These are phyloP conservation scores for Urtica urens DNA, from an alignment of 306 rosid genomes.

Conservation along the genomic window DNA sequence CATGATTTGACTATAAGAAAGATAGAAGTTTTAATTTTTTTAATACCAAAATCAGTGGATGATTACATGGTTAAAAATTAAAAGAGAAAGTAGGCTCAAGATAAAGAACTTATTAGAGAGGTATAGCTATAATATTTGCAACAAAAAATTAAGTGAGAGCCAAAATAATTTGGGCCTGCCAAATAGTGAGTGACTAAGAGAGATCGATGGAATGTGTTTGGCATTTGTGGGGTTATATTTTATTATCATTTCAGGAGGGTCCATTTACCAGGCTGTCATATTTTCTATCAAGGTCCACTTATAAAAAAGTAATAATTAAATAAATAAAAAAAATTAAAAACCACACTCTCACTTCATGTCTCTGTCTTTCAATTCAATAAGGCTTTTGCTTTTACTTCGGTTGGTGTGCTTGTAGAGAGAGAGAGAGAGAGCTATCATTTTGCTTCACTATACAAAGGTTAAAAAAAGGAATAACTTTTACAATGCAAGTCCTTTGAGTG, in stretches of 20 bases:
- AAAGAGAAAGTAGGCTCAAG: not conserved
- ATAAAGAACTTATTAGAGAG: too few species aligned
- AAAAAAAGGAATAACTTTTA: conserved; percentile 1
- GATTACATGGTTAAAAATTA: not conserved
- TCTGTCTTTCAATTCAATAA: conserved; percentile 13
- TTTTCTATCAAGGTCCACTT: conserved; percentile 11
- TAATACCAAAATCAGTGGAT: conserved; percentile 5
- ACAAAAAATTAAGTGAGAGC: not conserved
- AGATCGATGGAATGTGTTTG: conserved; percentile 12
- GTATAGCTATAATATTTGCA: not conserved
- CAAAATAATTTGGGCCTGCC: conserved; percentile 10
- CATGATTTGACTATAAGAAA: not conserved
- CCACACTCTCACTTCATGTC: conserved; percentile 11
- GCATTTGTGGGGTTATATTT: conserved; percentile 12
- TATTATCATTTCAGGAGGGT: conserved; percentile 10
- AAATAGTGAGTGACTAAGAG: conserved; percentile 11
- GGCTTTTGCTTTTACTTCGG: conserved; percentile 18
- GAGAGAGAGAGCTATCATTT: conserved; percentile 5
- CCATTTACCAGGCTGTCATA: conserved; percentile 23
- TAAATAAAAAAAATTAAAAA: too few species aligned
- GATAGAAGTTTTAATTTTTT: not conserved
- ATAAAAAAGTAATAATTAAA: too few species aligned
- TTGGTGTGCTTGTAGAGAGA: conserved; percentile 9
- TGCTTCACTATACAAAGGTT: conserved; percentile 16
- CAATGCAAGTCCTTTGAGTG: conserved; percentile 2